Evolutionary conservation across 1,284 basidiomycete species (phyloP).

Genomic region (Xerocomus amazonicus): DNA sequence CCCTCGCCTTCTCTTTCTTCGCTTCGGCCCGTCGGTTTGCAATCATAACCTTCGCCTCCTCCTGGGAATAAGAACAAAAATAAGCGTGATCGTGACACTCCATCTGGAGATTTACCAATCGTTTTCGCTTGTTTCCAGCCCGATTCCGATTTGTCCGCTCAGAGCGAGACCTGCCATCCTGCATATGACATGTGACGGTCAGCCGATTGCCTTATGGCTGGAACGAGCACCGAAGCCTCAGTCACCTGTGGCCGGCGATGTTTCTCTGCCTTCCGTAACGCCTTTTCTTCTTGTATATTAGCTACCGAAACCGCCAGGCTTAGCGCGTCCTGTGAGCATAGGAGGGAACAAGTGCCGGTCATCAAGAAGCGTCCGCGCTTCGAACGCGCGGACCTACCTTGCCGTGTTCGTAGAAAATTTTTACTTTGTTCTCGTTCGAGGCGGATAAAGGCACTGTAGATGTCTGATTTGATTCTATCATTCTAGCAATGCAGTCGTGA

Average conservation of each 20-base stretch:
- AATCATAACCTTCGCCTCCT: slow-evolving; percentile 27
- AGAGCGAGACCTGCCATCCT: slow-evolving; percentile 22
- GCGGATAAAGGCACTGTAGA: slow-evolving; percentile 22
- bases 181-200: slow-evolving; percentile 12
- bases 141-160: slow-evolving; percentile 14
- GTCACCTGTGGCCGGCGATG: slow-evolving; percentile 36
- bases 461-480: slow-evolving; percentile 27
- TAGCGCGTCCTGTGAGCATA: slow-evolving; percentile 38
- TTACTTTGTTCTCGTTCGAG: slow-evolving; percentile 26
- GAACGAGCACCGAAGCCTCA: slow-evolving; percentile 1
- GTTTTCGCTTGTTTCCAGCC: slow-evolving; percentile 15
- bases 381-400: slow-evolving; percentile 24
- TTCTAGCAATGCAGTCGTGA: slow-evolving; percentile 13
- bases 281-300: slow-evolving; percentile 38
- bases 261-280: slow-evolving; percentile 34
- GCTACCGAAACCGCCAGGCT: slow-evolving; percentile 41
- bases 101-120: slow-evolving; percentile 33
- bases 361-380: slow-evolving; percentile 16
- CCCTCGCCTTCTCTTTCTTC: slow-evolving; percentile 32
- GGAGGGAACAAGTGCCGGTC: slow-evolving; percentile 20
- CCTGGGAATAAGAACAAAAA: slow-evolving; percentile 22
- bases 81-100: slow-evolving; percentile 9
- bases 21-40: slow-evolving; percentile 23
- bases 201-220: slow-evolving; percentile 20
- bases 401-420: slow-evolving; percentile 33